These are phyloP conservation scores for Pseudocercospora pini-densiflorae DNA, from an alignment of 2,329 filamentous ascomycete genomes.

Conservation along the genomic window DNA sequence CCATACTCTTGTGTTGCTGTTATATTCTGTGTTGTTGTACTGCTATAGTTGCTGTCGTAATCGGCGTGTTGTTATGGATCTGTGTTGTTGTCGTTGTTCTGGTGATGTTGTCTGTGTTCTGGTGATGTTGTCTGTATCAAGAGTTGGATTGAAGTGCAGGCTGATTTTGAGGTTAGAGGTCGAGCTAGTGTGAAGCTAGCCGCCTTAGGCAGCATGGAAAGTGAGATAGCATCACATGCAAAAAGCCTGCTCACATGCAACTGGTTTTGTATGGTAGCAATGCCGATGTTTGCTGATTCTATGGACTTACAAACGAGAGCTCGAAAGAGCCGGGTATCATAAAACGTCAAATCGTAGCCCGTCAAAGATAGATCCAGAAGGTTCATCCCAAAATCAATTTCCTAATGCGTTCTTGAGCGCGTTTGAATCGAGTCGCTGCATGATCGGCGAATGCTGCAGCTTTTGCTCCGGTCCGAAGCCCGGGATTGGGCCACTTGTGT, in stretches of 20 bases:
- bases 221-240: neutral
- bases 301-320: constrained; percentile 8
- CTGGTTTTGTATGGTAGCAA: neutral
- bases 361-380: neutral
- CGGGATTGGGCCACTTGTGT: constrained; percentile 74
- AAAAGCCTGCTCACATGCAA: neutral
- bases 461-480: constrained; percentile 67
- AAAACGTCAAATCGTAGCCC: constrained; percentile 2
- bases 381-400: constrained; percentile 8
- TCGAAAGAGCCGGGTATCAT: constrained; percentile 20
- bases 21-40: neutral
- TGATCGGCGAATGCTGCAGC: constrained; percentile 59
- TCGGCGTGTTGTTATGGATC: too few relatives aligned
- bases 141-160: neutral
- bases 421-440: constrained; percentile 63
- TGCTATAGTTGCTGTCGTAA: too few relatives aligned
- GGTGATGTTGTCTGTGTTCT: neutral
- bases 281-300: neutral
- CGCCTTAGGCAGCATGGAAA: neutral
- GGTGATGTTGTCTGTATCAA: neutral
- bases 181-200: neutral
- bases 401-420: constrained; percentile 53
- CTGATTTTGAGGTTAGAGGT: neutral
- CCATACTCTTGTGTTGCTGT: too few relatives aligned
- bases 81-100: neutral